These are phyloP conservation scores for Trichomonas gallinae DNA, from an alignment of 208 protist species.

Conservation along the genomic window DNA sequence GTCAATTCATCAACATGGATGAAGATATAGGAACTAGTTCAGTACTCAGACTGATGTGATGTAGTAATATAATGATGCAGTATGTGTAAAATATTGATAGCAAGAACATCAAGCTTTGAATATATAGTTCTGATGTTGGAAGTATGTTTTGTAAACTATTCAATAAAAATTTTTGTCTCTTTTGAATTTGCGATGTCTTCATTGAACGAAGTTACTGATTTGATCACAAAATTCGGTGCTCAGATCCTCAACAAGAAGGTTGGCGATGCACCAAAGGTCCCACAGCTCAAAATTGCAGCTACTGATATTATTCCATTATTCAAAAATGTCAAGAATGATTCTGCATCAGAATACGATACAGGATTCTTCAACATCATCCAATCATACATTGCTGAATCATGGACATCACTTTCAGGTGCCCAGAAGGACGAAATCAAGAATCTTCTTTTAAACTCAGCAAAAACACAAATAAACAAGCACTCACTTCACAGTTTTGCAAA, in stretches of 20 bases:
- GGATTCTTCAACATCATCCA: neutral
- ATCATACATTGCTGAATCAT: neutral
- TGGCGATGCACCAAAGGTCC: neutral
- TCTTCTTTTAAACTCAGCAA: neutral
- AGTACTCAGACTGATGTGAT: too few species aligned
- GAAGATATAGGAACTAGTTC: too few species aligned
- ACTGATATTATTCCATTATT: neutral
- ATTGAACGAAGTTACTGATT: neutral
- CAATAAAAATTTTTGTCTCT: neutral
- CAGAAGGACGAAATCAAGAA: neutral
- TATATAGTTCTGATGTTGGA: too few species aligned
- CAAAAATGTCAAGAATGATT: neutral
- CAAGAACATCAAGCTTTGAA: too few species aligned
- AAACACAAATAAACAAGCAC: neutral
- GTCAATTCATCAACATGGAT: too few species aligned
- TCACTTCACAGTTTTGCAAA: neutral
- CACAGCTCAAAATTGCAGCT: neutral
- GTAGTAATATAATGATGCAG: too few species aligned
- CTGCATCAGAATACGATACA: neutral
- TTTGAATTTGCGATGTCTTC: neutral
- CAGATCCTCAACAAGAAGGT: neutral
- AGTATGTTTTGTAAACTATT: neutral
- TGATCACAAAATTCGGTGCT: neutral
- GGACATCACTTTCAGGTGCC: neutral
- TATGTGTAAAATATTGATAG: too few species aligned